Evolutionary conservation across 108 stramenopile species (phyloP), one percentile per base, ranked within the genome.

Genomic region (Nitzschia sp.): DNA sequence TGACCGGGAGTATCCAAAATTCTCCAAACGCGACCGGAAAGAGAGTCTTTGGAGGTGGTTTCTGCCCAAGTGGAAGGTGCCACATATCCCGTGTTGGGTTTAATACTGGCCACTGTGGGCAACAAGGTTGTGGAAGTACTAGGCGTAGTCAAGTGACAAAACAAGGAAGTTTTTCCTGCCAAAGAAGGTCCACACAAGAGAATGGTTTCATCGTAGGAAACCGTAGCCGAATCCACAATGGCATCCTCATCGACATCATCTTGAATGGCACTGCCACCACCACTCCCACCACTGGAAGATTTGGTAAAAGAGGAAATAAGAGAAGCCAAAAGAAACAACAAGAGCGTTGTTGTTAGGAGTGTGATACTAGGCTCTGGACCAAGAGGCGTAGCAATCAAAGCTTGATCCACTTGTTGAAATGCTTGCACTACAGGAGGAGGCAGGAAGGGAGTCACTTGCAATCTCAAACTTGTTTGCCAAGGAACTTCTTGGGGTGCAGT

Each of bases 1-100:
- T 87, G 82, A 14, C 91, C 91, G 12, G 91, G 91, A 57, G 78
- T 85, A 63, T 92, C 91, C 48, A 92, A 63, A 48, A 81, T 67
- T 10, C 86, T 70, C 63, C 80, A 72, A 6, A 38, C 53, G 10
- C 37, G 22, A 43, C 10, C 26, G 10, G 10, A 11, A 10, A 51
- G 38, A 21, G 68, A 57, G 22, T 64, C 24, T 1, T 34, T 34
- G 5, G 29, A 34, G 29, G 29, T 34, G 29, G 5, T n/a, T 53
- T n/a, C 40, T 46, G 38, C 14, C 43, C 37, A 12, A 37, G 38
- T 38, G 38, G 66, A 37, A 24, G 17, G 15, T 41, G 63, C 17
- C 0, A 67, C 51, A 57, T 73, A 83, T 22, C 78, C 86, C 11
- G 75, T 83, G 65, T 92, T 92, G 52, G 83, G 79, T 53, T 73